Evolutionary conservation across 768 basidiomycete species (phyloP), one percentile per base, ranked within the genome.

Genomic region (Trametes villosa): DNA sequence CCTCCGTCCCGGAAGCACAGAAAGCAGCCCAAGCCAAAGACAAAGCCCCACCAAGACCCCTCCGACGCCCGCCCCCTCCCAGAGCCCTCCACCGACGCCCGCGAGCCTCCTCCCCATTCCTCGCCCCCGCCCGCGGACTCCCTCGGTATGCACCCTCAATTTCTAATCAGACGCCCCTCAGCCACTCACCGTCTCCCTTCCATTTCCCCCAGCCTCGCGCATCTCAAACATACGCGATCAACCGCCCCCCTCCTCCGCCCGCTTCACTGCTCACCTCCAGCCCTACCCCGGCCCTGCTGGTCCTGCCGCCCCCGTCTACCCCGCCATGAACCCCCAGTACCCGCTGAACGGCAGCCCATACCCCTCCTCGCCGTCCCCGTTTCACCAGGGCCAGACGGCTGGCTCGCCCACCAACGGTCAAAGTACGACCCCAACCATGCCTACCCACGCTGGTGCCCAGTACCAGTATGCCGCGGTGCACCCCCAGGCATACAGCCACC

Each of bases 301-400:
- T 38, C 66, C 66, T 18, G 42, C 54, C 29, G 47, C 46, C 20
- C 27, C 60, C 44, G 51, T 57, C 42, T 57, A 73, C 50, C 76
- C 62, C 26, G 71, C 67, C 72, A 91, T 90, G 88, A 91, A 90
- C 71, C 85, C 86, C 53, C 75, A 83, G 60, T 91, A 89, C 67
- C 81, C 86, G 26, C 76, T 84, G 65, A 85, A 83, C 68, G 83
- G 84, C 60, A 79, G 86, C 57, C 77, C 78, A 12, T 81, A 79
- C 63, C 65, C 79, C 26, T 78, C 79, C 44, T 74, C 77, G 20
- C 76, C 76, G 27, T 71, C 71, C 24, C 68, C 67, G 11, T 73
- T 71, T 59, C 69, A 73, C 63, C 69, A 70, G 53, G 75, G 66
- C 74, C 59, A 53, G 24, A 36, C 72, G 48, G 62, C 75, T 38